Evolutionary conservation across 2,329 filamentous ascomycete species (phyloP).

Genomic region (Conoideocrella luteorostrata): DNA sequence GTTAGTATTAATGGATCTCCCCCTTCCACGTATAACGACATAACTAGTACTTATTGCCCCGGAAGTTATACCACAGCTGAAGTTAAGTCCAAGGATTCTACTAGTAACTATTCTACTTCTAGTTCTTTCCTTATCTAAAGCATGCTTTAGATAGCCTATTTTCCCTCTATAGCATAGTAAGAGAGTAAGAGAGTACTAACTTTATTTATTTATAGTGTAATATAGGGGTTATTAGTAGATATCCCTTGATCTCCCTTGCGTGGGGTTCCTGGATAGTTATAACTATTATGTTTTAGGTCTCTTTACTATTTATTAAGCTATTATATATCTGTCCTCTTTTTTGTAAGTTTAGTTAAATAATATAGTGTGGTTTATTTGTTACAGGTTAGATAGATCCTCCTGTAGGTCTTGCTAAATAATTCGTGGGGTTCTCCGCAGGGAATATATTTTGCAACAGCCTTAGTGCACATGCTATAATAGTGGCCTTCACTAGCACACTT

Average conservation of each 20-base stretch:
- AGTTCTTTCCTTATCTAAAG: constrained; percentile 13
- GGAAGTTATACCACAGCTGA: constrained; percentile 4
- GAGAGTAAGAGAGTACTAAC: constrained; percentile 10
- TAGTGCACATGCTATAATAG: too few relatives aligned
- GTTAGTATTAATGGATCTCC: background rate
- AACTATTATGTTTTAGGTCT: constrained; percentile 9
- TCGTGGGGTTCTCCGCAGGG: constrained; percentile 16
- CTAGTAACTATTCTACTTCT: constrained; percentile 11
- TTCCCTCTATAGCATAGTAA: constrained; percentile 10
- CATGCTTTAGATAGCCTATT: constrained; percentile 15
- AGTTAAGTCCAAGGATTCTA: constrained; percentile 10
- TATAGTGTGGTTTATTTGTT: constrained; percentile 14
- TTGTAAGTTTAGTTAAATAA: constrained; percentile 14
- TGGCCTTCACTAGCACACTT: too few relatives aligned
- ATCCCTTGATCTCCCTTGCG: constrained; percentile 10
- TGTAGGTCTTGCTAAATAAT: constrained; percentile 17
- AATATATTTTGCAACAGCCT: constrained; percentile 17
- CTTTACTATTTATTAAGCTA: constrained; percentile 15
- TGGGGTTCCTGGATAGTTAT: constrained; percentile 14
- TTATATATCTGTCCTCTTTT: constrained; percentile 12
- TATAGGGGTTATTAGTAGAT: constrained; percentile 13
- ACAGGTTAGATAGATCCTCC: constrained; percentile 13
- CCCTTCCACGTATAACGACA: constrained; percentile 9
- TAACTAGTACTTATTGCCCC: constrained; percentile 4
- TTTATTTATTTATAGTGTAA: constrained; percentile 12